Percentiles rank a stretch among this genome's conserved stretches.
Evolutionary conservation across 768 basidiomycete species (phyloP).

Genomic region (Russula abietina): DNA sequence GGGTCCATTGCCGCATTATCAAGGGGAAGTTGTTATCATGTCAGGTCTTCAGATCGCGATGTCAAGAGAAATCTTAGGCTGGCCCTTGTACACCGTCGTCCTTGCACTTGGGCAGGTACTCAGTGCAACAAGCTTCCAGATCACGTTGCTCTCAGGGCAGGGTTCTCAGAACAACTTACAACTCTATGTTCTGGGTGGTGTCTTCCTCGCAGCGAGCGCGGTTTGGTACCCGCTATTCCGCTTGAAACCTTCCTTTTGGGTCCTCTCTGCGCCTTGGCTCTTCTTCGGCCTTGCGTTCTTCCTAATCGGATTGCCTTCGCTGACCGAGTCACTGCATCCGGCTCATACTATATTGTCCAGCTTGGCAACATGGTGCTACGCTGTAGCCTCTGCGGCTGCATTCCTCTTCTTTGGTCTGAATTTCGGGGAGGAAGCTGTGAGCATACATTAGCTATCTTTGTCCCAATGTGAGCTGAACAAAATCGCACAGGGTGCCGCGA

Average conservation of each 20-base stretch:
- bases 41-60: slow-evolving; percentile 78
- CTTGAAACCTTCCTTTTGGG: slow-evolving; percentile 80
- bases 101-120: slow-evolving; percentile 87
- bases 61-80: slow-evolving; percentile 71
- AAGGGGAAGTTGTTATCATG: slow-evolving; percentile 67
- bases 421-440: slow-evolving; percentile 92
- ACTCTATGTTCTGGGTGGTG: slow-evolving; percentile 83
- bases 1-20: slow-evolving; percentile 36
- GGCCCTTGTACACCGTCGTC: slow-evolving; percentile 89
- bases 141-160: slow-evolving; percentile 81
- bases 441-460: slow-evolving; percentile 19
- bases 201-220: slow-evolving; percentile 79
- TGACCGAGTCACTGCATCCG: slow-evolving; percentile 50
- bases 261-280: slow-evolving; percentile 81
- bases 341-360: slow-evolving; percentile 66
- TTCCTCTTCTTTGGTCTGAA: slow-evolving; percentile 94
- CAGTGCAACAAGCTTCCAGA: slow-evolving; percentile 90
- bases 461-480: slow-evolving; percentile 14
- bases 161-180: slow-evolving; percentile 77
- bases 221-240: slow-evolving; percentile 92
- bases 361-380: slow-evolving; percentile 86
- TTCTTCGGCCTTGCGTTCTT: slow-evolving; percentile 91
- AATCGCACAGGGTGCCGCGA: slow-evolving; percentile 71
- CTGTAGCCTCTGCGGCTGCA: slow-evolving; percentile 85
- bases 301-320: slow-evolving; percentile 81